A percentile compares a stretch with the other conserved stretches of the same genome.
phyloP scores from a whole-genome alignment of 129 eudicot genomes.

The Tagetes patula region DNA sequence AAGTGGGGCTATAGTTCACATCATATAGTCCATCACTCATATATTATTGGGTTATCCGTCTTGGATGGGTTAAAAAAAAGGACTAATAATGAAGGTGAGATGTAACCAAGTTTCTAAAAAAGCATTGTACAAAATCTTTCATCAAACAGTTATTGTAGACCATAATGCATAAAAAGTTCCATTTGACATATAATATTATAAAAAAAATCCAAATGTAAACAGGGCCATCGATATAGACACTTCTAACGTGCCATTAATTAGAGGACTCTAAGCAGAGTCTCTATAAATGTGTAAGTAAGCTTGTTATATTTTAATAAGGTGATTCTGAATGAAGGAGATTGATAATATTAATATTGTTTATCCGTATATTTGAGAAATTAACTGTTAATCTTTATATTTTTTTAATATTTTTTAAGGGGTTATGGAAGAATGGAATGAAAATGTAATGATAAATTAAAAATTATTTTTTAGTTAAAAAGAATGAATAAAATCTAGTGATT shows the following conservation, averaged over 20 bases:
- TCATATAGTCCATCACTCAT: not conserved
- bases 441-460: no score
- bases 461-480: no score
- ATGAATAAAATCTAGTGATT: no score
- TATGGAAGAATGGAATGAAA: no score
- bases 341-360: no score
- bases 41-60: not conserved
- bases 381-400: no score
- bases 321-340: no score
- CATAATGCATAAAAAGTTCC: not conserved
- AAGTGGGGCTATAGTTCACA: not conserved
- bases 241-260: not conserved
- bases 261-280: no score
- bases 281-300: no score
- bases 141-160: not conserved
- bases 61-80: not conserved
- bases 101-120: not conserved
- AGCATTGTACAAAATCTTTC: not conserved
- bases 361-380: no score
- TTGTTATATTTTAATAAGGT: no score
- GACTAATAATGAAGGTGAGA: slow-evolving; percentile 2
- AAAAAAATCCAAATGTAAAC: not conserved
- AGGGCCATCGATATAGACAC: not conserved
- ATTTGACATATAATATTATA: not conserved
- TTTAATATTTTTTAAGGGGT: no score